Percentiles rank a stretch among this genome's conserved stretches.
Evolutionary conservation across 1,139 yeast genomes (phyloP).

Genomic region (Saccharomyces hybrid): DNA sequence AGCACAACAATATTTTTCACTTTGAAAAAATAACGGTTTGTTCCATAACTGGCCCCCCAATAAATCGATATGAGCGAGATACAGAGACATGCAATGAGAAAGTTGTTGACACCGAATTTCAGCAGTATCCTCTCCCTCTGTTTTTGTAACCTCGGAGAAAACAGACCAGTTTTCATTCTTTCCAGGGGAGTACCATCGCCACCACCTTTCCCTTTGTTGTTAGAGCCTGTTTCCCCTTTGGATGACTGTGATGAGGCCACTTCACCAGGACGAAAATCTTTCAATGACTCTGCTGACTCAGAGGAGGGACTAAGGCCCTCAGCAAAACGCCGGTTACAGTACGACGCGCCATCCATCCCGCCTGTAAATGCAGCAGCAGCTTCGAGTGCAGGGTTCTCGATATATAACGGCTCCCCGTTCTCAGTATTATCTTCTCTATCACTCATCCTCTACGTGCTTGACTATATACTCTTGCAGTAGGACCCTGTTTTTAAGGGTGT

Average conservation of each 20-base stretch:
- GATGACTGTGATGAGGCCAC: background rate
- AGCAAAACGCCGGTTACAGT: background rate
- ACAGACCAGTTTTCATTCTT: background rate
- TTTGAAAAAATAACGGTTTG: conserved; percentile 1
- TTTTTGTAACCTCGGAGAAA: conserved; percentile 11
- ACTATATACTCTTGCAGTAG: background rate
- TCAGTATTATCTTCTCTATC: background rate
- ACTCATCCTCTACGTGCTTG: background rate
- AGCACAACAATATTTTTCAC: conserved; percentile 5
- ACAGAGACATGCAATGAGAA: conserved; percentile 4
- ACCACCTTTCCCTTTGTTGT: background rate
- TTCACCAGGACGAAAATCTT: background rate
- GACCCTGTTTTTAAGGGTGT: background rate
- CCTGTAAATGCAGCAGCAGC: background rate
- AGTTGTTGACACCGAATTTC: conserved; percentile 9
- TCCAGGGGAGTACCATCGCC: background rate
- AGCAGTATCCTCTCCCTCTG: conserved; percentile 10
- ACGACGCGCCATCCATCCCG: conserved; percentile 4
- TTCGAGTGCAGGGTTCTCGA: background rate
- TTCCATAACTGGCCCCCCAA: conserved; percentile 7
- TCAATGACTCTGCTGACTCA: background rate
- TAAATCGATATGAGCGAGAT: conserved; percentile 5
- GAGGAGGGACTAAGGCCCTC: background rate
- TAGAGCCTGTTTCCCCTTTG: background rate
- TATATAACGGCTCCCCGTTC: background rate